Percentiles rank a stretch among this genome's conserved stretches.
These are phyloP conservation scores for Zarea fungicola DNA, from an alignment of 2,329 filamentous ascomycete genomes.

Conservation along the genomic window DNA sequence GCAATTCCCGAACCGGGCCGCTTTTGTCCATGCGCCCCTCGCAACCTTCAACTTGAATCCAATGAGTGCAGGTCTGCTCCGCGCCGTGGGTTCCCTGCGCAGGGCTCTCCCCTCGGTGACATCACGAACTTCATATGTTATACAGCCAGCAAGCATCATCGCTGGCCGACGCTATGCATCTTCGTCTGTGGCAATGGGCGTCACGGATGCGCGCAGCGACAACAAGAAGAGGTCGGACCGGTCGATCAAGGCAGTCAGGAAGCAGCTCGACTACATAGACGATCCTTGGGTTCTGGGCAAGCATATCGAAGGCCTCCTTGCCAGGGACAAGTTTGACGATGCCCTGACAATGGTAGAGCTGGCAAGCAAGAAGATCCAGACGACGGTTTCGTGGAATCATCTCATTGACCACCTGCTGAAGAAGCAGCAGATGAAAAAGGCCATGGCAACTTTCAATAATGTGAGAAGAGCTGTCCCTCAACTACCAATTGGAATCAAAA, in stretches of 20 bases:
- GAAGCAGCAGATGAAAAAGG: slow-evolving; percentile 54
- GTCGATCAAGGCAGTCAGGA: slow-evolving; percentile 37
- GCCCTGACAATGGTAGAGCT: slow-evolving; percentile 63
- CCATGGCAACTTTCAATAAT: slow-evolving; percentile 85
- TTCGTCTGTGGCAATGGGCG: slow-evolving; percentile 1
- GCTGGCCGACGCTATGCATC: slow-evolving; percentile 17
- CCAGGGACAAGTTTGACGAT: slow-evolving; percentile 55
- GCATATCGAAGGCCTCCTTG: slow-evolving; percentile 58
- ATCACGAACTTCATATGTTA: neutral
- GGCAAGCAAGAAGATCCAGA: slow-evolving; percentile 60
- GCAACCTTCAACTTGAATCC: neutral
- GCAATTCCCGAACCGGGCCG: neutral
- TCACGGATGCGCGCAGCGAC: slow-evolving; percentile 15
- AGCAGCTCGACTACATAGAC: slow-evolving; percentile 56
- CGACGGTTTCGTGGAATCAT: slow-evolving; percentile 82
- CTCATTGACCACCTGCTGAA: slow-evolving; percentile 68
- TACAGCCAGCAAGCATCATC: slow-evolving; percentile 1
- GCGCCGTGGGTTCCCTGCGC: slow-evolving; percentile 5
- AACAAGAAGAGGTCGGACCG: slow-evolving; percentile 21
- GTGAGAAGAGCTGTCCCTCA: slow-evolving; percentile 36
- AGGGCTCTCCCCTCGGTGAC: neutral
- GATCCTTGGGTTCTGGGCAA: slow-evolving; percentile 71
- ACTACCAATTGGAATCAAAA: too few relatives aligned
- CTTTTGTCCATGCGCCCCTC: neutral
- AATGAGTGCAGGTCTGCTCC: slow-evolving; percentile 8